Base-by-base conservation (phyloP, 2,329 filamentous ascomycete species). In the Cercospora nicotianae region DNA sequence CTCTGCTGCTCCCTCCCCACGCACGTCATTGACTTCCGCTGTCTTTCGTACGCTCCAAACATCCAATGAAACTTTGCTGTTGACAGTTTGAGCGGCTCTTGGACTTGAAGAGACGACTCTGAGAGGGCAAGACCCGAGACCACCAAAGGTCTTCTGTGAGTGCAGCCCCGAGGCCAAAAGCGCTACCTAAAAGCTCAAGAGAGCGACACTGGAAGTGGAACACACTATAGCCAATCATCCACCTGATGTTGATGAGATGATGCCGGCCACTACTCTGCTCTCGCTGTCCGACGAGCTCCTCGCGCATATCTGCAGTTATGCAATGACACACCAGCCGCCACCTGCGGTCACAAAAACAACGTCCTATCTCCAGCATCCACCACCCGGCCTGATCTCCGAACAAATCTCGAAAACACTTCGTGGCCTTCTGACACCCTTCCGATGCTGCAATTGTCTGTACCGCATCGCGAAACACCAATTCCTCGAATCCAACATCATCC, bases 241-340 rank as follows among this genome's bases (percentile, higher is more conserved):
- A 36, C 33, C 13, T 16, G 12, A 6, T 36, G 16, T 36, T 36
- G 33, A 36, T 7, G 13, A 39, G 5, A 18, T 10, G 4, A 61
- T 30, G 23, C 6, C 12, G n/a, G 9, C 26, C 10, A 28, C 28
- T 9, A 26, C 5, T 8, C 33, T 66, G 2, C 48, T 66, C 5
- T 59, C 60, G 51, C 55, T 67, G 8, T 67, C 65, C 30, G 60
- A 67, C 48, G 65, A 67, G 55, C 65, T 67, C 9, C 39, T 67
- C 12, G 60, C 61, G 3, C 61, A 67, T 10, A 57, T 67, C 28
- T 67, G 65, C 10, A 60, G 55, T 39, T 60, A 64, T 12, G 65
- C 65, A 36, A 64, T 64, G 60, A 53, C 26, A 13, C 26, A 48
- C 16, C 9, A 30, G 3, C 42, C 61, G 12, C 28, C 61, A 7